phyloP scores from a whole-genome alignment of 495 filamentous ascomycete species.

The Aspergillus cavernicola region DNA sequence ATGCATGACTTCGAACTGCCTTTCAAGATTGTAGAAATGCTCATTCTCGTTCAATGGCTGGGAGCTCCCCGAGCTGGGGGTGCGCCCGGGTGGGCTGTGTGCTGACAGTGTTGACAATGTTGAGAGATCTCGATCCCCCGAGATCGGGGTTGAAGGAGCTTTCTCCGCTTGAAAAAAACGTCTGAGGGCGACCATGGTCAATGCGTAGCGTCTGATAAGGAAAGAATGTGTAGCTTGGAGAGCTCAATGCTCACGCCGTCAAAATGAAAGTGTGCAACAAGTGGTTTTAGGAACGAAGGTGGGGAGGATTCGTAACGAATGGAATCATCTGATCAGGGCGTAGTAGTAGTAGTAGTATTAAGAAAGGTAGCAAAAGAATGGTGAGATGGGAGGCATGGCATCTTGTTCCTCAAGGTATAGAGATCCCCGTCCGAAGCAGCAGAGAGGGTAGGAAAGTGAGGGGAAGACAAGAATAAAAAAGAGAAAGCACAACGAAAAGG shows the following conservation, averaged over 20 bases:
- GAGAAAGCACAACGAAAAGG: not conserved
- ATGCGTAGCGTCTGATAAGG: not conserved
- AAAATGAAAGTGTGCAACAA: not conserved
- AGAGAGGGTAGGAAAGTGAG: not conserved
- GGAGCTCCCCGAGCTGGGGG: conserved; percentile 8
- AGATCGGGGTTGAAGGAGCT: conserved; percentile 12
- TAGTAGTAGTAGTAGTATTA: too few relatives aligned
- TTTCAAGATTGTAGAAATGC: conserved; percentile 38
- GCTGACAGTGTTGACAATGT: too few relatives aligned
- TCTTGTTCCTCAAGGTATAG: not conserved
- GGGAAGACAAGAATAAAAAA: conserved; percentile 2
- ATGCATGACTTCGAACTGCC: conserved; percentile 41
- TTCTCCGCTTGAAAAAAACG: conserved; percentile 37
- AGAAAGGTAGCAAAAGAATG: not conserved
- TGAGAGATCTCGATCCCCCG: conserved; percentile 9
- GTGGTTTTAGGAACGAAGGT: not conserved
- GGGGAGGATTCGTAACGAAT: not conserved
- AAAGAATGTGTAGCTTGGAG: not conserved
- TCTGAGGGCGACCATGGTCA: conserved; percentile 35
- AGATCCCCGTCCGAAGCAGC: not conserved
- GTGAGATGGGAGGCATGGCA: not conserved
- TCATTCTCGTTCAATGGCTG: conserved; percentile 25
- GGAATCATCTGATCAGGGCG: not conserved
- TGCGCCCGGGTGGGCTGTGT: conserved; percentile 12
- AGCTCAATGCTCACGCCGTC: not conserved